Evolutionary conservation across 768 basidiomycete genomes (phyloP), one percentile per base, ranked within the genome.

Genomic region (Lactarius vividus): DNA sequence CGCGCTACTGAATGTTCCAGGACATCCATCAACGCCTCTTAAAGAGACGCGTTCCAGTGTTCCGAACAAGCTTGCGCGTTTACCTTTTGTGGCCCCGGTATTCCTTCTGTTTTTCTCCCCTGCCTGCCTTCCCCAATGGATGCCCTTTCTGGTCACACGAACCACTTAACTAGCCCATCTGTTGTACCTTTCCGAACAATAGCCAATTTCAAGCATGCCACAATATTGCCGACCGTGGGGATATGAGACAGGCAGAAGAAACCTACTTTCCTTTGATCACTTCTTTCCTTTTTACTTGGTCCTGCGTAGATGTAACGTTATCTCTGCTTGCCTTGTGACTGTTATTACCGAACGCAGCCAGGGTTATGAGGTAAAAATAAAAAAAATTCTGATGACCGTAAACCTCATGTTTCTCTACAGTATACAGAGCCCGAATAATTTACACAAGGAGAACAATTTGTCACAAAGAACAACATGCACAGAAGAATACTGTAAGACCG

Each of bases 361-460:
- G 23, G 23, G 13, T 4, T 11, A 13, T 23, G n/a, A 13, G 49
- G 23, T 46, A 11, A 49, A 28, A 52, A n/a, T n/a, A n/a, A 52
- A 26, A 6, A 40, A 40, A 15, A 3, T 23, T 46, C 44, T 46
- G 44, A 52, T 26, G n/a, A 26, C n/a, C 23, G n/a, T 15, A 52
- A 52, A 52, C 31, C 29, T 23, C 0, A 28, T 13, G 1, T 33
- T 46, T n/a, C 11, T 57, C 29, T 40, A 61, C 20, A 52, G 11
- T 9, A 20, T 62, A 65, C 55, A 62, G 46, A 40, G 15, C 49
- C 49, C 35, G 37, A 37, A 33, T 46, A 57, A 28, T 33, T 61
- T 54, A 61, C 37, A 65, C 54, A 61, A 8, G 2, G 15, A 54
- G 4, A 23, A 65, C 29, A 31, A 26, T 55, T 40, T 40, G 11